Percentiles rank a stretch among this genome's conserved stretches.
phyloP scores from a whole-genome alignment of 2,329 filamentous ascomycete species.

The Alternaria arborescens region DNA sequence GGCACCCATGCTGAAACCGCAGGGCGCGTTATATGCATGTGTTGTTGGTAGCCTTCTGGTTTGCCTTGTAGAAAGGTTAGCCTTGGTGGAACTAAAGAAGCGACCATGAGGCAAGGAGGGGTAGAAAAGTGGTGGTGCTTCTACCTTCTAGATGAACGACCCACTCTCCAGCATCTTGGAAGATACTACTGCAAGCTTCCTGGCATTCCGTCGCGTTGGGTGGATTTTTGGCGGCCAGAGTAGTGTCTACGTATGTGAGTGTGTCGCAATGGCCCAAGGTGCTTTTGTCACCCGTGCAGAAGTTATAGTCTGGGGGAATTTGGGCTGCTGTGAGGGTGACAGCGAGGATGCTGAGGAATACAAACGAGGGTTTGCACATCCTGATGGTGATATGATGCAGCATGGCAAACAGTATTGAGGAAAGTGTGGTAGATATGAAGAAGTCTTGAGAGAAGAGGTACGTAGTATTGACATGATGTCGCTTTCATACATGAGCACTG shows the following conservation, averaged over 20 bases:
- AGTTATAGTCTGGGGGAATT: slow-evolving; percentile 1
- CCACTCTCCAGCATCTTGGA: slow-evolving; percentile 35
- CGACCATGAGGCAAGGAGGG: background rate
- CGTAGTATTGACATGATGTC: background rate
- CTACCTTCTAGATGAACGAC: slow-evolving; percentile 24
- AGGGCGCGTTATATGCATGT: slow-evolving; percentile 18
- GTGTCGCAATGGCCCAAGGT: slow-evolving; percentile 26
- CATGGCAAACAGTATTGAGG: background rate
- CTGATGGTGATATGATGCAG: background rate
- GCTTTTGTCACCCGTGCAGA: slow-evolving; percentile 16
- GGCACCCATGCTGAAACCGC: slow-evolving; percentile 29
- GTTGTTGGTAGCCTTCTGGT: slow-evolving; percentile 28
- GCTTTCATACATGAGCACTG: background rate
- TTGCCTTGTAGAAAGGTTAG: slow-evolving; percentile 2
- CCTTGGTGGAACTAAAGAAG: background rate
- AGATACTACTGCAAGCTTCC: slow-evolving; percentile 21
- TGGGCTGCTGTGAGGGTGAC: slow-evolving; percentile 5
- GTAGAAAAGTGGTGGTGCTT: background rate
- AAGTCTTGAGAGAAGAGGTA: background rate
- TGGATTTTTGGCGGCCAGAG: slow-evolving; percentile 13
- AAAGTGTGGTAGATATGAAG: background rate
- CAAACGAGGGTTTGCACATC: background rate
- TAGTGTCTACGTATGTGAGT: slow-evolving; percentile 27
- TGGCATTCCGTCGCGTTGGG: slow-evolving; percentile 25
- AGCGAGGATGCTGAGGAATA: slow-evolving; percentile 5